Base-by-base conservation (phyloP, 176 grass and related monocot genomes). In the Musa acuminata region DNA sequence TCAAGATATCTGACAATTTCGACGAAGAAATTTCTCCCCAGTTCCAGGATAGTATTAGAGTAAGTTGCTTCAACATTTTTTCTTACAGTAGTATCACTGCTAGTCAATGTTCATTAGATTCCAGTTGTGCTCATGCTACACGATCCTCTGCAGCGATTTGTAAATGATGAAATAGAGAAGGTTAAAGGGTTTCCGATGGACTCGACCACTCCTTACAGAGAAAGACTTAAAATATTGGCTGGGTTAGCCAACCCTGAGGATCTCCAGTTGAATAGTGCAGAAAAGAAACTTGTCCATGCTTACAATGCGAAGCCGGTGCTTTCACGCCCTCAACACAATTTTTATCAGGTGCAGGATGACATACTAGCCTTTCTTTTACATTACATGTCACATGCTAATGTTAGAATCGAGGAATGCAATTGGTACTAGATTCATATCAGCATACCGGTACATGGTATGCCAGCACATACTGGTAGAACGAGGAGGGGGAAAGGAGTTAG, bases 241-340 rank as follows among this genome's bases (percentile, higher is more conserved):
- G 90, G 90, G 64, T 75, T 98, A 24, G 82, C 74, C 67, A 98
- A 98, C 51, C 88, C 94, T 74, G 90, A 91, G 0, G 94, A 98
- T 78, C 55, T 98, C 78, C 88, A 89, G 63, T 87, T 98, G 16
- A 93, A 84, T 58, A 53, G 82, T 51, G 69, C 90, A 7, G 94
- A 98, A 67, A 91, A 83, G 83, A 93, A 89, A 60, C 88, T 93
- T 69, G 82, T 98, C 52, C 87, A 93, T 55, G 87, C 86, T 51
- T 93, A 98, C 72, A 98, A 91, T 29, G 87, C 87, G 55, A 98
- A 98, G 82, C 94, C 88, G 12, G 85, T 98, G 29, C 75, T 93
- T 22, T 98, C 90, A 49, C 75, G 90, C 0, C 90, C 90, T 82
- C 94, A 98, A 51, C 94, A 98, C 78, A 93, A 80, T 75, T 93